Evolutionary conservation across 768 basidiomycete genomes (phyloP).

Genomic region (Mycena vulgaris): DNA sequence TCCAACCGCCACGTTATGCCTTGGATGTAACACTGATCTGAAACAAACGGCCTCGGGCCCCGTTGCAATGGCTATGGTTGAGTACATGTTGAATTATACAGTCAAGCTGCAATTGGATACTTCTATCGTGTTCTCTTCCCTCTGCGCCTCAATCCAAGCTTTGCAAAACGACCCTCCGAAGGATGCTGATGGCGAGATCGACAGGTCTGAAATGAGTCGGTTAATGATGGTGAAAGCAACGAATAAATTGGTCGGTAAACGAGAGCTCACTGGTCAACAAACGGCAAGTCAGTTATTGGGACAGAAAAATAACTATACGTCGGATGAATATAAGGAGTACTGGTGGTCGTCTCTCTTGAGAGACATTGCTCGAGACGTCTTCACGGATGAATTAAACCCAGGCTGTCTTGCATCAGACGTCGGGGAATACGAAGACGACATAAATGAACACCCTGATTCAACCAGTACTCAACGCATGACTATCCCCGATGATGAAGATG

Average conservation of each 20-base stretch:
- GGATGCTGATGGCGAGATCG: conserved; percentile 30
- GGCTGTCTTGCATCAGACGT: too few species aligned
- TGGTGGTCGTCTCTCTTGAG: conserved; percentile 28
- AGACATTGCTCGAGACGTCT: conserved; percentile 28
- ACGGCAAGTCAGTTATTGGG: conserved; percentile 18
- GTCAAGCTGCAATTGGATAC: too few species aligned
- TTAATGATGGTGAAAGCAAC: conserved; percentile 28
- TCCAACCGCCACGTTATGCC: conserved; percentile 16
- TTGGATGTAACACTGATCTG: conserved; percentile 19
- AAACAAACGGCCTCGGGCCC: conserved; percentile 35
- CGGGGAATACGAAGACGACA: too few species aligned
- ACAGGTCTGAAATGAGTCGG: conserved; percentile 9
- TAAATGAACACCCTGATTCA: too few species aligned
- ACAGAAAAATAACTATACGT: conserved; percentile 17
- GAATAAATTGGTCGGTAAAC: conserved; percentile 21
- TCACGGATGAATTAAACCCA: conserved; percentile 32
- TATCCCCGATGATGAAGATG: conserved; percentile 18
- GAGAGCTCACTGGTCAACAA: conserved; percentile 33
- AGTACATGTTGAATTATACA: too few species aligned
- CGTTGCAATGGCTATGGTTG: conserved; percentile 33
- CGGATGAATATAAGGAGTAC: conserved; percentile 11
- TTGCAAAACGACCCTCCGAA: conserved; percentile 27
- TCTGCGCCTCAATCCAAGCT: conserved; percentile 35
- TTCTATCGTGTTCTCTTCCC: conserved; percentile 30
- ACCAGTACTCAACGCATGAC: neutral